These are phyloP conservation scores for Diaporthe citrichinensis DNA, from an alignment of 2,329 filamentous ascomycete species.

Conservation along the genomic window DNA sequence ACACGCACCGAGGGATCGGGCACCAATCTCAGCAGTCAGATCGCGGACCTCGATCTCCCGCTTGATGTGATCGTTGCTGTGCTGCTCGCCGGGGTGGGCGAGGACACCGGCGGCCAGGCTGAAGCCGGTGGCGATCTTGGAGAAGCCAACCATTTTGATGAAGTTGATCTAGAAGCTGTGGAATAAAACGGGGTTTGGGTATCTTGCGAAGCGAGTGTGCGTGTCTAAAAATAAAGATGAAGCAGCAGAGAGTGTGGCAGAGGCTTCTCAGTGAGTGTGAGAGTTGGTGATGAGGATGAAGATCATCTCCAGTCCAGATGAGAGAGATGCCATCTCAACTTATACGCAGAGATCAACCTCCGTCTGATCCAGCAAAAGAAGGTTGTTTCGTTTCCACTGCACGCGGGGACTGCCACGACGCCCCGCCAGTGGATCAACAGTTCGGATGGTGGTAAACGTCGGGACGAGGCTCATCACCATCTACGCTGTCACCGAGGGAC, in stretches of 20 bases:
- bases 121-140: conserved; percentile 34
- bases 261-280: conserved; percentile 16
- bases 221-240: too few species aligned
- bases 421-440: background rate
- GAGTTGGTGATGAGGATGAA: conserved; percentile 22
- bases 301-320: background rate
- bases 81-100: conserved; percentile 53
- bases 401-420: background rate
- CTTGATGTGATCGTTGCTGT: conserved; percentile 49
- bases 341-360: background rate
- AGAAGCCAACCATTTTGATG: conserved; percentile 39
- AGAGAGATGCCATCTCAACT: conserved; percentile 4
- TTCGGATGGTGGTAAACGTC: conserved; percentile 15
- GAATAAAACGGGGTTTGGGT: background rate
- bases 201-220: conserved; percentile 11
- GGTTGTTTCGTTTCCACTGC: conserved; percentile 10
- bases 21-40: conserved; percentile 48
- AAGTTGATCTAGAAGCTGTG: background rate
- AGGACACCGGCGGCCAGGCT: conserved; percentile 45
- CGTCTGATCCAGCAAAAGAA: background rate
- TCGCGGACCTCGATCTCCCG: conserved; percentile 53
- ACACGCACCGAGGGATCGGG: conserved; percentile 45
- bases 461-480: conserved; percentile 13
- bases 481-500: conserved; percentile 15
- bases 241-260: background rate